These are phyloP conservation scores for Phytophthora sansomeana DNA, from an alignment of 352 stramenopile species.

Conservation along the genomic window DNA sequence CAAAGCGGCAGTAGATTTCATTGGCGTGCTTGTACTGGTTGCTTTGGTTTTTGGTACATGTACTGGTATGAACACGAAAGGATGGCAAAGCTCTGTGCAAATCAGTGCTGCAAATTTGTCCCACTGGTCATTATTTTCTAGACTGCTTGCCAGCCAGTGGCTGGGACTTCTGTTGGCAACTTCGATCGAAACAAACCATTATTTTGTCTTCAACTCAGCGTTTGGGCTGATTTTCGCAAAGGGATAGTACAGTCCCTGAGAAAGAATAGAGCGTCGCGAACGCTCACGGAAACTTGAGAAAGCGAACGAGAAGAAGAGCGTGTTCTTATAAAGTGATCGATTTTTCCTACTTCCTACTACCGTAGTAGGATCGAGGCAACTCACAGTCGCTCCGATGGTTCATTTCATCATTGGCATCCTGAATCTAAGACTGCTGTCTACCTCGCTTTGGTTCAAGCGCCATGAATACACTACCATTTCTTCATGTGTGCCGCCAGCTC, in stretches of 20 bases:
- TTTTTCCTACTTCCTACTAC: neutral
- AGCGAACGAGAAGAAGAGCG: neutral
- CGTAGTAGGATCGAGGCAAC: too few species aligned
- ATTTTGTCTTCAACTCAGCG: neutral
- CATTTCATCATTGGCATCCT: neutral
- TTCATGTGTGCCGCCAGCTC: conserved; percentile 31
- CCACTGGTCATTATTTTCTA: too few species aligned
- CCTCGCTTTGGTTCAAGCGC: too few species aligned
- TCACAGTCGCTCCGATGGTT: neutral
- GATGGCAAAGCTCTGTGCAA: too few species aligned
- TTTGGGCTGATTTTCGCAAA: neutral
- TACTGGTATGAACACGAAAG: too few species aligned
- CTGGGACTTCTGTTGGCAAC: too few species aligned
- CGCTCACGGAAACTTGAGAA: neutral
- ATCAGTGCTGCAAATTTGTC: too few species aligned
- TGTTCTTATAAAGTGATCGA: neutral
- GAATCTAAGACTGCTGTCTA: too few species aligned
- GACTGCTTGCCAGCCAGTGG: too few species aligned
- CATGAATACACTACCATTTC: conserved; percentile 1
- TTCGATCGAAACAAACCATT: too few species aligned
- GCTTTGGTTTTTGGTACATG: too few species aligned
- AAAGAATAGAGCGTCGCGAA: neutral
- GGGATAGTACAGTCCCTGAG: neutral
- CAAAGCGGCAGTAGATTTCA: neutral
- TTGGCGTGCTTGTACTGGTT: neutral